These are phyloP conservation scores for Citrus cavaleriei DNA, from an alignment of 345 rosid genomes.

Conservation along the genomic window DNA sequence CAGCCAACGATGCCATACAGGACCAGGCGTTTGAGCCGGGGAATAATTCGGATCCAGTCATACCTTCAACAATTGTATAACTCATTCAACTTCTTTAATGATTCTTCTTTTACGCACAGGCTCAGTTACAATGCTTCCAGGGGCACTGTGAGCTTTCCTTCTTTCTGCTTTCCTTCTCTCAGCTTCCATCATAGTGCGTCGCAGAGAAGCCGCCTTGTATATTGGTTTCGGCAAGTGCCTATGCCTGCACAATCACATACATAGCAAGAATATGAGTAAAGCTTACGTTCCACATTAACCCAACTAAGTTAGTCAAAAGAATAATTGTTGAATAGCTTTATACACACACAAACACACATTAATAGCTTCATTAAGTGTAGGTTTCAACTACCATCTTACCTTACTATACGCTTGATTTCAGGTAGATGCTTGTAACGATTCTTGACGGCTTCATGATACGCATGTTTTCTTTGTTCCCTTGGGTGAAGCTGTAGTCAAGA, in stretches of 20 bases:
- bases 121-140: conserved; percentile 51
- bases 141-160: conserved; percentile 88
- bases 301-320: background rate
- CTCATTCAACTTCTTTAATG: conserved; percentile 74
- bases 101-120: conserved; percentile 70
- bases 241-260: conserved; percentile 55
- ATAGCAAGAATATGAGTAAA: background rate
- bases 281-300: background rate
- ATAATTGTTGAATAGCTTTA: background rate
- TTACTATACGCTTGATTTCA: conserved; percentile 82
- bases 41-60: background rate
- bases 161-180: conserved; percentile 75
- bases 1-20: background rate
- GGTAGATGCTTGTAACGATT: conserved; percentile 85
- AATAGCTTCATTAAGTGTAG: background rate
- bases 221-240: conserved; percentile 88
- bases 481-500: conserved; percentile 63
- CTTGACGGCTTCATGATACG: conserved; percentile 79
- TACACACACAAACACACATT: background rate
- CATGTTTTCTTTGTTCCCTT: conserved; percentile 79
- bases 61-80: background rate
- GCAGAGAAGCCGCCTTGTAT: conserved; percentile 52
- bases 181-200: conserved; percentile 52
- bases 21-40: background rate
- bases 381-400: conserved; percentile 38